Evolutionary conservation across 2,329 filamentous ascomycete genomes (phyloP).

Genomic region (Aureobasidium sp.): DNA sequence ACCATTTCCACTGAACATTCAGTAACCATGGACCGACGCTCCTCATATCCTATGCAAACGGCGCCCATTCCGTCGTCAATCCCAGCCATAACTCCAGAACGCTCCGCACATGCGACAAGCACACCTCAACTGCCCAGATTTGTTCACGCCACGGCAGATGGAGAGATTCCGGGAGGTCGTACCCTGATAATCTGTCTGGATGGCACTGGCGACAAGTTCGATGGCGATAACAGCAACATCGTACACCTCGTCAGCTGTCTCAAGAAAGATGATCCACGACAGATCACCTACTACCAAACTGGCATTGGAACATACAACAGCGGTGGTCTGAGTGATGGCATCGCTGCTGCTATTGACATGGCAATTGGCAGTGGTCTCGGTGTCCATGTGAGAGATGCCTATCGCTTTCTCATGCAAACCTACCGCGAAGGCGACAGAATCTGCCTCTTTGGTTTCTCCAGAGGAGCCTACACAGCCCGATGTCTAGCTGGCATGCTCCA

Average conservation of each 20-base stretch:
- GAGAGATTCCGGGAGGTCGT: slow-evolving; percentile 17
- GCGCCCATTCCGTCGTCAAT: slow-evolving; percentile 2
- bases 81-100: not conserved
- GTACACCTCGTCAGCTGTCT: slow-evolving; percentile 36
- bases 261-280: slow-evolving; percentile 33
- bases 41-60: slow-evolving; percentile 16
- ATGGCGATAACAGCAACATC: slow-evolving; percentile 37
- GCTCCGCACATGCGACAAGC: not conserved
- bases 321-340: slow-evolving; percentile 30
- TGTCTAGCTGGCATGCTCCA: slow-evolving; percentile 40
- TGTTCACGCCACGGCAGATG: slow-evolving; percentile 22
- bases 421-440: slow-evolving; percentile 41
- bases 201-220: slow-evolving; percentile 38
- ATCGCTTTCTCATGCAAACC: slow-evolving; percentile 41
- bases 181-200: slow-evolving; percentile 36
- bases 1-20: not conserved
- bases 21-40: not conserved
- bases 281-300: slow-evolving; percentile 37
- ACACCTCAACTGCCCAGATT: slow-evolving; percentile 18
- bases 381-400: slow-evolving; percentile 33
- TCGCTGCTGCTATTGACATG: slow-evolving; percentile 35
- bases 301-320: slow-evolving; percentile 39
- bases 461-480: slow-evolving; percentile 43
- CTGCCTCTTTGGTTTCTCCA: slow-evolving; percentile 42
- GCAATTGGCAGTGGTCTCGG: slow-evolving; percentile 36